A percentile compares a stretch with the other conserved stretches of the same genome.
Evolutionary conservation across 768 basidiomycete species (phyloP).

Genomic region (Holtermanniella nyarrowii): DNA sequence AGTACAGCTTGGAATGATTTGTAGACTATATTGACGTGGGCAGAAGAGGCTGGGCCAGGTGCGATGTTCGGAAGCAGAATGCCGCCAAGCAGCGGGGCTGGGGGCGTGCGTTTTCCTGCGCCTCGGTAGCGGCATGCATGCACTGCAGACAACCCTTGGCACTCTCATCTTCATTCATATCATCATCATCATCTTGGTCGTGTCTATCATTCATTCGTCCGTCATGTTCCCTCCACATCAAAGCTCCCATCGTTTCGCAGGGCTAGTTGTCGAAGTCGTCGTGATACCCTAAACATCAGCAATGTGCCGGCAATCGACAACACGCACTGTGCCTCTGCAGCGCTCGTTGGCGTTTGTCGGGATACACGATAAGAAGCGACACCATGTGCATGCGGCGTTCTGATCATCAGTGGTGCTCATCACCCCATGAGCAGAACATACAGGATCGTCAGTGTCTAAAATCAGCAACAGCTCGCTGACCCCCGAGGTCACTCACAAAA

Average conservation of each 20-base stretch:
- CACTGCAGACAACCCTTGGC: no score
- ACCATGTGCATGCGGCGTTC: constrained; percentile 66
- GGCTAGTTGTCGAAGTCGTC: constrained; percentile 7
- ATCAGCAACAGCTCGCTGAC: not conserved
- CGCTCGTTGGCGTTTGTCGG: constrained; percentile 50
- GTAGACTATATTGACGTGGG: not conserved
- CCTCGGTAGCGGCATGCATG: no score
- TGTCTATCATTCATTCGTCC: not conserved
- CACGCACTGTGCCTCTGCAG: constrained; percentile 40
- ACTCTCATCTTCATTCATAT: no score
- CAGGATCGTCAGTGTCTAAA: constrained; percentile 29
- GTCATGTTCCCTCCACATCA: not conserved
- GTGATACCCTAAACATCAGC: constrained; percentile 13
- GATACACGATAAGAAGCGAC: constrained; percentile 81
- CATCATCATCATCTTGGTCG: not conserved
- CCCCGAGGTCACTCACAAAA: constrained; percentile 49
- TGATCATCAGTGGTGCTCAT: constrained; percentile 55
- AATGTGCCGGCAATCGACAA: not conserved
- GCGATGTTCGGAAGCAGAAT: not conserved
- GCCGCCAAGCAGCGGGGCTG: no score
- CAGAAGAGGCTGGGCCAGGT: not conserved
- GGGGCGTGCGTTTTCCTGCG: no score
- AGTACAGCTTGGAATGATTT: no score
- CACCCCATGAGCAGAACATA: not conserved
- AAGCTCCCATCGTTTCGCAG: constrained; percentile 6